Evolutionary conservation across 2,329 filamentous ascomycete genomes (phyloP), one percentile per base, ranked within the genome.

Genomic region (Lomentospora prolificans): DNA sequence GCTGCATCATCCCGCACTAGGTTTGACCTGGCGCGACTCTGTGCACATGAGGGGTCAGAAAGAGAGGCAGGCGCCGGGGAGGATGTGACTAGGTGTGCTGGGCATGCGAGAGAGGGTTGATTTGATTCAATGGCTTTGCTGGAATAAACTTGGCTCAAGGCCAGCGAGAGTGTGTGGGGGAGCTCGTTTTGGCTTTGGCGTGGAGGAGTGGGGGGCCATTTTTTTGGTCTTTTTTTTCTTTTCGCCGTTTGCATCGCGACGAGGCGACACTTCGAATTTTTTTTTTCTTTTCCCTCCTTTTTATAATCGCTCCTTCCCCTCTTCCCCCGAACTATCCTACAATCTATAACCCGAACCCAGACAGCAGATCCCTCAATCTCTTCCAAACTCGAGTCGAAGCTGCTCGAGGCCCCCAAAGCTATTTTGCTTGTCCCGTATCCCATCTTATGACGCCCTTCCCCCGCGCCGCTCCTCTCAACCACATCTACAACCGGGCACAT

Each of bases 401-500:
- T 24, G 19, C 44, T 22, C 44, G 44, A 27, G 19, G 14, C 10
- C 48, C 24, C 48, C 7, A 24, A n/a, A 9, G 19, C 30, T 22
- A 27, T 53, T 30, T 46, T n/a, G 3, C 44, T 31, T 33, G 7
- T 22, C 27, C 44, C 17, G 25, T 44, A 27, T 17, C 31, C n/a
- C 53, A 7, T 51, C 48, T 46, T 55, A 61, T 61, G 60, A 59
- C 60, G 55, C 51, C 55, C 30, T 31, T 39, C 54, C 51, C 57
- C 58, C 41, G 44, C 56, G 33, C 55, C 50, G 25, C 50, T 54
- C 41, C 44, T 58, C 50, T 58, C 58, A 60, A 53, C 59, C 55
- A 50, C 56, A 9, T 52, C 54, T 57, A 58, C 55, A 62, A 66
- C 33, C 51, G 53, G 69, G 69, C 72, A 65, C 71, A 68, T 66